These are phyloP conservation scores for Hyphopichia homilentoma DNA, from an alignment of 805 yeast genomes.

Conservation along the genomic window DNA sequence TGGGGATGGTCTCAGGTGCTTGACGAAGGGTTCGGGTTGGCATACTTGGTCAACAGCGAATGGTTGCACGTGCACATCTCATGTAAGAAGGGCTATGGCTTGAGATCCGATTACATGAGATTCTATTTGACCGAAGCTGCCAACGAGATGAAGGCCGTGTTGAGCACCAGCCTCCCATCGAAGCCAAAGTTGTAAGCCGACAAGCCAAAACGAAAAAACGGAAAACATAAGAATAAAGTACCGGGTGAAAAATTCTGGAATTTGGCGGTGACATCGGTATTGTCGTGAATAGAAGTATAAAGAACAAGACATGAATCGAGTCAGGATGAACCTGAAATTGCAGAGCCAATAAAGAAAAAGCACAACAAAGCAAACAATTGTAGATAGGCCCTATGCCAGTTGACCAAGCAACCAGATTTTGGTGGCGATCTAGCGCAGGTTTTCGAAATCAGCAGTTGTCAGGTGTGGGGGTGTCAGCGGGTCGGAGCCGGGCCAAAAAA, in stretches of 20 bases:
- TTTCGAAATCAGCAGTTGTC: too few species aligned
- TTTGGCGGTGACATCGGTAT: conserved; percentile 1
- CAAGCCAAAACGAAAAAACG: background rate
- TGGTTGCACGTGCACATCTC: conserved; percentile 85
- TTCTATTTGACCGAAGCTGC: conserved; percentile 75
- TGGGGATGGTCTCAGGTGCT: conserved; percentile 97
- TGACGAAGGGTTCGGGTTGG: conserved; percentile 90
- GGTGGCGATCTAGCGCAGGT: too few species aligned
- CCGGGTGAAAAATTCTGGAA: background rate
- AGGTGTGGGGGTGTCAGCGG: too few species aligned
- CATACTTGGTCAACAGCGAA: conserved; percentile 86
- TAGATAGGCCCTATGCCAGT: too few species aligned
- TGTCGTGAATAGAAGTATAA: too few species aligned
- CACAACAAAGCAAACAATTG: too few species aligned
- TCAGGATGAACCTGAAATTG: too few species aligned
- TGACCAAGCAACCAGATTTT: too few species aligned
- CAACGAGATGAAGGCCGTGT: conserved; percentile 69
- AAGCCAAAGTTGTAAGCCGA: conserved; percentile 35
- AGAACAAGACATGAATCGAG: too few species aligned
- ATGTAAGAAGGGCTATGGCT: conserved; percentile 58
- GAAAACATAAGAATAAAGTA: too few species aligned
- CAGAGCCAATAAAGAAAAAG: too few species aligned
- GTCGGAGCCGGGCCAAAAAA: too few species aligned
- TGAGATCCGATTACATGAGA: conserved; percentile 55
- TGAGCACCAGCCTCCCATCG: conserved; percentile 37